A percentile compares a stretch with the other conserved stretches of the same genome.
Evolutionary conservation across 495 filamentous ascomycete genomes (phyloP).

Genomic region (Hypoxylon crocopeplum): DNA sequence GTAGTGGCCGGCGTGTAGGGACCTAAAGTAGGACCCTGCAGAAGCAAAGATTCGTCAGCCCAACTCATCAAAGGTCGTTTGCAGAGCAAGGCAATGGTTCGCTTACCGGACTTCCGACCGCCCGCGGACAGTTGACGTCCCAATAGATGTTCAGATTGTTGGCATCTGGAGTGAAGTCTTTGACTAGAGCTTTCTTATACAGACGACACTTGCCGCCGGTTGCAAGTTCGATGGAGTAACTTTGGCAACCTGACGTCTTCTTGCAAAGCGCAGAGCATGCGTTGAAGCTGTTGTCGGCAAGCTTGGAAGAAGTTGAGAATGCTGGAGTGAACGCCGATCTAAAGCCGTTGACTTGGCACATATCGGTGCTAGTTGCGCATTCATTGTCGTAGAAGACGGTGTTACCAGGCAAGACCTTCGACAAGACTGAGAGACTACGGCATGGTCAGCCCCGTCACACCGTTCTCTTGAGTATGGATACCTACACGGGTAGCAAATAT

Average conservation of each 20-base stretch:
- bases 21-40: background rate
- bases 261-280: constrained; percentile 13
- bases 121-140: constrained; percentile 15
- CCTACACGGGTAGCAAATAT: constrained; percentile 13
- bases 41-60: background rate
- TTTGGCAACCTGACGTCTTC: constrained; percentile 5
- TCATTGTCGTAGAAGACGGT: constrained; percentile 11
- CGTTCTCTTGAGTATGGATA: background rate
- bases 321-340: background rate
- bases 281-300: constrained; percentile 19
- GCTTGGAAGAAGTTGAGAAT: constrained; percentile 1
- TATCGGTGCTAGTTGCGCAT: constrained; percentile 8
- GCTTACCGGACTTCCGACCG: constrained; percentile 1
- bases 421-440: background rate
- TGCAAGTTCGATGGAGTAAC: constrained; percentile 13
- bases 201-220: constrained; percentile 16
- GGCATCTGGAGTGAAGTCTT: constrained; percentile 12
- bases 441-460: background rate
- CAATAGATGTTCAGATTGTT: constrained; percentile 14
- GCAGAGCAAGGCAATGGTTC: background rate
- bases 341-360: constrained; percentile 17
- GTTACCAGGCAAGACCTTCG: background rate
- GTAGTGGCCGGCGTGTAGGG: background rate
- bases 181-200: constrained; percentile 11
- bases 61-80: background rate